Base-by-base conservation (phyloP, 1,139 yeast genomes). In the Saccharomyces hybrid region DNA sequence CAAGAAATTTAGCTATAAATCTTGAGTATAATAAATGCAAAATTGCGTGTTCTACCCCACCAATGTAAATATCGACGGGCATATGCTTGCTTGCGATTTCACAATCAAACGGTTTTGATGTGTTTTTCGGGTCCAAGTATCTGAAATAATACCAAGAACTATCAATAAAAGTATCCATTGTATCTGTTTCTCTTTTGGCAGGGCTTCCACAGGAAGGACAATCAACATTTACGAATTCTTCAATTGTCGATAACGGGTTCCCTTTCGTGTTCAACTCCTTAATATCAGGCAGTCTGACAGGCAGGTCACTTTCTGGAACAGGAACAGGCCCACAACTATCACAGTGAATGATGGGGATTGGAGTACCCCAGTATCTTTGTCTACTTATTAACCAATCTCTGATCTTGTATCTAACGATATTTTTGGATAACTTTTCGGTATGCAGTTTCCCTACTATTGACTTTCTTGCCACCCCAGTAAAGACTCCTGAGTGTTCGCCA, bases 141-240 rank as follows among this genome's bases (percentile, higher is more conserved):
- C 99, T 79, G 74, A 93, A 85, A 68, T 81, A 88, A 69, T 93
- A 93, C 99, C 99, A 93, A 1, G 98, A 89, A 11, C 96, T 88
- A 71, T 93, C 99, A 84, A 93, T 91, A 64, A 93, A 93, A 0
- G 99, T 93, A 66, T 93, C 99, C 99, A 93, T 93, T 0, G 99
- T 93, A 66, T 93, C 99, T 0, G 98, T 89, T 60, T 93, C 99
- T 61, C 99, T 79, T 55, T 78, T 83, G 0, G 98, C 96, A 21
- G 77, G 75, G 0, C 76, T 73, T 6, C 84, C 84, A 73, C 99
- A 93, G 0, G 80, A 78, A 4, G 99, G 99, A 69, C 99, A 93
- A 34, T 74, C 70, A 0, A 87, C 81, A 56, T 87, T 76, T 4
- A 84, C 82, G 73, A 88, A 93, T n/a, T 83, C 85, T 0, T 79